A percentile compares a stretch with the other conserved stretches of the same genome.
Conservation (phyloP, 1,284 basidiomycete species). For the Quambalaria eucalypti region DNA sequence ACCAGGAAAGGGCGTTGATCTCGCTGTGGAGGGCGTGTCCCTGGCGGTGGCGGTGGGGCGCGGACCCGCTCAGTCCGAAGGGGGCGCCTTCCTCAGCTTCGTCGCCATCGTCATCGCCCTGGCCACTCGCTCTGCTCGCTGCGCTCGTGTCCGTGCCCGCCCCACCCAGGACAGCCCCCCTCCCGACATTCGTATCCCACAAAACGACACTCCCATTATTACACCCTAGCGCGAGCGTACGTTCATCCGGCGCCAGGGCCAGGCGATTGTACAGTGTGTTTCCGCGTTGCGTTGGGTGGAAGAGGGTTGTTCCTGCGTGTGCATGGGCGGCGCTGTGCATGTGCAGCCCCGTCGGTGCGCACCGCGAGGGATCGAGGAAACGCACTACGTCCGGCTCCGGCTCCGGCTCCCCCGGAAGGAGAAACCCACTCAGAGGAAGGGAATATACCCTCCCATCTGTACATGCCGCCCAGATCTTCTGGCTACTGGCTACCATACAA, state of each 20-base stretch:
- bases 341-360: no score
- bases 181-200: constrained; percentile 23
- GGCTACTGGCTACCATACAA: constrained; percentile 14
- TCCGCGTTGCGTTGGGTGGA: constrained; percentile 27
- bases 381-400: no score
- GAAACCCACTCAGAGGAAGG: constrained; percentile 10
- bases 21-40: not conserved
- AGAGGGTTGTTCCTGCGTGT: constrained; percentile 9
- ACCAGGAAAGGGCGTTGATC: not conserved
- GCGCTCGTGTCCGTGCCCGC: not conserved
- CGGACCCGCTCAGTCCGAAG: not conserved
- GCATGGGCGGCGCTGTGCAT: not conserved
- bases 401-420: not conserved
- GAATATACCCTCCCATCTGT: constrained; percentile 38
- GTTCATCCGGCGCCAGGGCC: constrained; percentile 31
- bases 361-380: no score
- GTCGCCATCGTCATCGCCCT: not conserved
- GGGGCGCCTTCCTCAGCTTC: not conserved
- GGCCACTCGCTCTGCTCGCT: not conserved
- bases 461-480: constrained; percentile 16
- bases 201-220: constrained; percentile 34
- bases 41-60: not conserved
- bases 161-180: not conserved
- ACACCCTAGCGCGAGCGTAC: constrained; percentile 39
- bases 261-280: constrained; percentile 42